Base-by-base conservation (phyloP, 768 basidiomycete species). In the Chalciporus piperatus region DNA sequence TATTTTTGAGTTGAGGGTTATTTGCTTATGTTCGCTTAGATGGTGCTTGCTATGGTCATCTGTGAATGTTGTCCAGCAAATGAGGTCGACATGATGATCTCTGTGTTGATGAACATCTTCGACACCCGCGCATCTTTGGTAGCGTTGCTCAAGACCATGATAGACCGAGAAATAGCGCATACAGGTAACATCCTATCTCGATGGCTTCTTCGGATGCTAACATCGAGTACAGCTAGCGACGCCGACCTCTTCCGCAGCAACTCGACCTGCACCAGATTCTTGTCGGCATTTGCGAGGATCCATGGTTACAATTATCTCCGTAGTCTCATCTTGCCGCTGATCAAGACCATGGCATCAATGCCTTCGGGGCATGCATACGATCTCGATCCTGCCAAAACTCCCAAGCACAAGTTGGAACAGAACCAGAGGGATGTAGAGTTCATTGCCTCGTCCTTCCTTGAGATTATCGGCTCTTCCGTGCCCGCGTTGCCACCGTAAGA, bases 281-380 rank as follows among this genome's bases (percentile, higher is more conserved):
- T 97, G 41, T 91, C 91, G 6, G 82, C 85, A 2, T 95, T 95
- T 59, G 91, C 90, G 4, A 84, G 79, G 63, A 82, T 88, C n/a
- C 91, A 94, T 54, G 95, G 94, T 4, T 97, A 96, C 67, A 84
- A 85, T 51, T 97, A 96, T 67, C 74, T 97, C n/a, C 80, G 93
- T 17, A 81, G 78, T 41, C 76, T 95, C 20, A 79, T 96, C 41
- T 74, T 79, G 39, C 91, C 92, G 3, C 74, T 96, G 27, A 77
- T 97, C 56, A 79, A 85, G 57, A 81, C 80, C 19, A 88, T 97
- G 79, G 69, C 77, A 6, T 74, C 80, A 6, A 78, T 89, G 69
- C 89, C 92, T 2, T 64, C 81, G 7, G 90, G 85, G 10, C 82
- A 82, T 50, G 81, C 82, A 2, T 93, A 88, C 63, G 87, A 91